Evolutionary conservation across 108 stramenopile genomes (phyloP).

Genomic region (Conticribra weissflogii): DNA sequence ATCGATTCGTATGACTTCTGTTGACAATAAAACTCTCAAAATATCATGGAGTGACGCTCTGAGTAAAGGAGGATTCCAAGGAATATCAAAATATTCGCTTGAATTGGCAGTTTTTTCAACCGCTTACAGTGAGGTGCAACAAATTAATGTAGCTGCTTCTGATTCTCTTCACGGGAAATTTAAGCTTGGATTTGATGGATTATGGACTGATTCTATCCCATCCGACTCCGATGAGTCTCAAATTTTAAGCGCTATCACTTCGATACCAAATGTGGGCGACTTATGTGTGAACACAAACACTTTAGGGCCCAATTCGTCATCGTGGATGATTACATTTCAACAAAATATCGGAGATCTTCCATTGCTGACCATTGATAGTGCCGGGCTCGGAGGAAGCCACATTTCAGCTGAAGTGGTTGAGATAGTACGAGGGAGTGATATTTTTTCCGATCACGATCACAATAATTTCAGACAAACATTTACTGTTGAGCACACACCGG

Average conservation of each 20-base stretch:
- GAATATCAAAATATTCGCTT: slow-evolving; percentile 47
- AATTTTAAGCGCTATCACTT: neutral
- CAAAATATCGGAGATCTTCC: slow-evolving; percentile 49
- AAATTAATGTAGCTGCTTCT: slow-evolving; percentile 19
- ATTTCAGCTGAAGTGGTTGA: neutral
- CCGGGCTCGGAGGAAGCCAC: slow-evolving; percentile 21
- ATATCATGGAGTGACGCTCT: slow-evolving; percentile 49
- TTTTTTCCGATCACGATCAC: slow-evolving; percentile 35
- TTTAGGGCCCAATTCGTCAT: slow-evolving; percentile 3
- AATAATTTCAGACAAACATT: slow-evolving; percentile 41
- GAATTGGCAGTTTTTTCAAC: slow-evolving; percentile 41
- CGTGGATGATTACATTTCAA: slow-evolving; percentile 41
- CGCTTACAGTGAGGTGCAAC: slow-evolving; percentile 35
- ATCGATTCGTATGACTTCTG: slow-evolving; percentile 36
- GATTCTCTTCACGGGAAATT: slow-evolving; percentile 33
- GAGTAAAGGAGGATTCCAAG: slow-evolving; percentile 22
- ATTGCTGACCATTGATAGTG: slow-evolving; percentile 6
- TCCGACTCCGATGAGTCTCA: slow-evolving; percentile 17
- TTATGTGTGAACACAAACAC: slow-evolving; percentile 33
- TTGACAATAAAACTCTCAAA: slow-evolving; percentile 34
- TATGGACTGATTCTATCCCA: slow-evolving; percentile 30
- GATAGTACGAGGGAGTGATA: slow-evolving; percentile 11
- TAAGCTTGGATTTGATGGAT: slow-evolving; percentile 26
- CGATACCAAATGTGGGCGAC: slow-evolving; percentile 25
- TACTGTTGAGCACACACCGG: slow-evolving; percentile 22